A percentile compares a stretch with the other conserved stretches of the same genome.
phyloP scores from a whole-genome alignment of 768 basidiomycete species.

The Cystofilobasidium ferigula region DNA sequence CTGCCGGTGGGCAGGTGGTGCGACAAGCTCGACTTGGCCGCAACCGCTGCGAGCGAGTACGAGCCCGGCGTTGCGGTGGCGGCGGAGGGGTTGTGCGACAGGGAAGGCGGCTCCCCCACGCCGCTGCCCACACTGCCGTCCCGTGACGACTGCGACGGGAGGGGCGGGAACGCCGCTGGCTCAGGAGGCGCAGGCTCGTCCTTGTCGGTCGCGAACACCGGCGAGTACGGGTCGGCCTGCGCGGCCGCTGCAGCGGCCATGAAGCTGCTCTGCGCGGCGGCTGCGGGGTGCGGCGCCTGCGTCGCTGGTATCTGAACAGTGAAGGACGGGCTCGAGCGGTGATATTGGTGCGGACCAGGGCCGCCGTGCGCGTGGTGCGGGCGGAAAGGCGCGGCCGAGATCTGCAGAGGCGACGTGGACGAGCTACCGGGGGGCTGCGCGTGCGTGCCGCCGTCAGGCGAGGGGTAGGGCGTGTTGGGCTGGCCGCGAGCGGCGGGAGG shows the following conservation, averaged over 20 bases:
- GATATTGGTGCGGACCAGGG: background rate
- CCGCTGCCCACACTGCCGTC: no score
- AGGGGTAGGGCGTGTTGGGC: background rate
- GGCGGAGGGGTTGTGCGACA: no score
- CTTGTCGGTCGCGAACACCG: background rate
- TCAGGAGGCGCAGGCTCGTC: background rate
- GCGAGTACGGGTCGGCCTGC: background rate
- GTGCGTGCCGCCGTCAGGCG: background rate
- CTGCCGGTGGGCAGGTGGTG: background rate
- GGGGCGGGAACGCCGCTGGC: background rate
- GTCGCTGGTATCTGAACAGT: background rate
- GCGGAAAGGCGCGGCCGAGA: background rate
- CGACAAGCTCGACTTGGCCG: background rate
- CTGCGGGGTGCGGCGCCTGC: background rate
- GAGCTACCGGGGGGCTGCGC: background rate
- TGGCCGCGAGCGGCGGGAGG: background rate
- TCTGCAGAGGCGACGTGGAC: background rate
- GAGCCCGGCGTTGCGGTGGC: background rate
- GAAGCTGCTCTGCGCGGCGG: background rate
- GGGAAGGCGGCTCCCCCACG: no score
- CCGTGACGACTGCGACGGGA: no score
- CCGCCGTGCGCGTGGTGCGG: background rate
- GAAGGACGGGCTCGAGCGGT: background rate
- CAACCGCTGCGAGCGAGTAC: background rate
- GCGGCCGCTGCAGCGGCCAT: background rate